Conservation (phyloP, 2,329 filamentous ascomycete genomes). For the Diplodia seriata region DNA sequence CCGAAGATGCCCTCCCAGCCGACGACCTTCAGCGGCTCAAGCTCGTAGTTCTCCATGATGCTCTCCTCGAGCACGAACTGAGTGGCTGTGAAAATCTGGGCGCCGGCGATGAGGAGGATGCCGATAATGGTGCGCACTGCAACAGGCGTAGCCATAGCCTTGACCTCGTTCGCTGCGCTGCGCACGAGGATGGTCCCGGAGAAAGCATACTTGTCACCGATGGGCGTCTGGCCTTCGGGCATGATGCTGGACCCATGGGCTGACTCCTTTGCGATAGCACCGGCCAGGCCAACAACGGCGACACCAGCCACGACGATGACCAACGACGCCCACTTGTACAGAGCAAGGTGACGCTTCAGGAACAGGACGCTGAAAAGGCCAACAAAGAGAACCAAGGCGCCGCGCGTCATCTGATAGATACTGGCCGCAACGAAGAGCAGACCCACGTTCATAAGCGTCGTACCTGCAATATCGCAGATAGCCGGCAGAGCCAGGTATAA, state of each 20-base stretch:
- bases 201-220: slow-evolving; percentile 26
- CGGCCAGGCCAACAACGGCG: slow-evolving; percentile 86
- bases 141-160: slow-evolving; percentile 54
- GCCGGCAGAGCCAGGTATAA: slow-evolving; percentile 82
- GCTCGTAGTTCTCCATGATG: slow-evolving; percentile 79
- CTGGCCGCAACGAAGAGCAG: slow-evolving; percentile 92
- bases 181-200: slow-evolving; percentile 27
- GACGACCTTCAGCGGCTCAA: slow-evolving; percentile 88
- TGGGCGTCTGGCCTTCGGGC: slow-evolving; percentile 3
- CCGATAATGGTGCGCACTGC: slow-evolving; percentile 78
- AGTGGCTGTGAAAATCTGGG: slow-evolving; percentile 94
- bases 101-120: slow-evolving; percentile 87
- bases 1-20: slow-evolving; percentile 97
- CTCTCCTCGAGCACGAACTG: slow-evolving; percentile 97
- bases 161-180: slow-evolving; percentile 14
- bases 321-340: slow-evolving; percentile 94
- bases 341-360: slow-evolving; percentile 75
- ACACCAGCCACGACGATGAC: slow-evolving; percentile 88
- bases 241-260: slow-evolving; percentile 41
- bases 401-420: slow-evolving; percentile 98
- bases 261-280: slow-evolving; percentile 73
- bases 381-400: slow-evolving; percentile 93
- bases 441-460: slow-evolving; percentile 96
- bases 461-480: slow-evolving; percentile 92
- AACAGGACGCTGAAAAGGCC: slow-evolving; percentile 95